phyloP scores from a whole-genome alignment of 139 green algal genomes.

The Trebouxia sp. region DNA sequence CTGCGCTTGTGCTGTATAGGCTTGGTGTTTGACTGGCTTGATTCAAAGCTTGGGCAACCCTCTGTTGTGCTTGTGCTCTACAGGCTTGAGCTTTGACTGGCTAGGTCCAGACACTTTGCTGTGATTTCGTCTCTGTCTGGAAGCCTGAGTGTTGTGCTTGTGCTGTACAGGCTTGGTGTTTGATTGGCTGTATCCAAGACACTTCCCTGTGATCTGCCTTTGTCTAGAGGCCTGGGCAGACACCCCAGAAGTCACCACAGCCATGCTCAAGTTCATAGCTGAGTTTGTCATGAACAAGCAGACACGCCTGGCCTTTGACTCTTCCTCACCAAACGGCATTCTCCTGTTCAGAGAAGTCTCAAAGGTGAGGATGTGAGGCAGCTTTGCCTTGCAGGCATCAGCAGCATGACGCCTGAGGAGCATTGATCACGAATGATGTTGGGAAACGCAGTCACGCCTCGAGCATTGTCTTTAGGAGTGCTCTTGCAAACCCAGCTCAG shows the following conservation, averaged over 20 bases:
- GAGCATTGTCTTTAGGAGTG: too few species aligned
- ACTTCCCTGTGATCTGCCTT: slow-evolving; percentile 80
- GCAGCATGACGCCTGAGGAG: too few species aligned
- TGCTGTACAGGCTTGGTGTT: slow-evolving; percentile 76
- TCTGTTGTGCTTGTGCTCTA: too few species aligned
- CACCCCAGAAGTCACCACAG: slow-evolving; percentile 77
- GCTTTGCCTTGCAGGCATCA: too few species aligned
- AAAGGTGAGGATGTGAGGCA: slow-evolving; percentile 44
- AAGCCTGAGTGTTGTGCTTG: background rate
- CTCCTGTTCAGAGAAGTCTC: slow-evolving; percentile 85
- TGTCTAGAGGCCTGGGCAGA: slow-evolving; percentile 89
- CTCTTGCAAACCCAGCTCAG: too few species aligned
- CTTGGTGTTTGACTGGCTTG: slow-evolving; percentile 97
- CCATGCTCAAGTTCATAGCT: slow-evolving; percentile 95
- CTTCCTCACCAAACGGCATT: slow-evolving; percentile 95
- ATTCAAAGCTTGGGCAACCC: slow-evolving; percentile 62
- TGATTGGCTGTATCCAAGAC: slow-evolving; percentile 95
- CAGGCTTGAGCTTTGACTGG: slow-evolving; percentile 82
- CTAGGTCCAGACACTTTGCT: slow-evolving; percentile 80
- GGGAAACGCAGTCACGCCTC: too few species aligned
- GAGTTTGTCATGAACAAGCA: slow-evolving; percentile 98
- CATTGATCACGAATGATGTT: too few species aligned
- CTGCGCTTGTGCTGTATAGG: slow-evolving; percentile 32
- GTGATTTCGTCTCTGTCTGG: slow-evolving; percentile 58
- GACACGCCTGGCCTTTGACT: slow-evolving; percentile 94